Base-by-base conservation (phyloP, 2,329 filamentous ascomycete species). In the Fusarium sp. region DNA sequence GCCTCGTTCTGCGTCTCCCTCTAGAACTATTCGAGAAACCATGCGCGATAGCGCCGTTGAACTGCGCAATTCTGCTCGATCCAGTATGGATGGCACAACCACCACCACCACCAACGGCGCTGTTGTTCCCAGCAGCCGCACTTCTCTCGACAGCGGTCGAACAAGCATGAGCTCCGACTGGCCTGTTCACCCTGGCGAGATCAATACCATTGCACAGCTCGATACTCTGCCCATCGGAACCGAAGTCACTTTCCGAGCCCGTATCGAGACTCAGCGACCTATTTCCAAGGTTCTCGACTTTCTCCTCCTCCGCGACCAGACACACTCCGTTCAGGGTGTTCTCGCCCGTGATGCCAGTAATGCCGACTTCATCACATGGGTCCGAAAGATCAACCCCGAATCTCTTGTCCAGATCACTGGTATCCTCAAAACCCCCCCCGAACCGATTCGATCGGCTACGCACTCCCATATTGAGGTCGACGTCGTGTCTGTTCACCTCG, bases 241-340 rank as follows among this genome's bases (percentile, higher is more conserved):
- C 24, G 80, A 82, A 54, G 81, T 85, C 54, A 83, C 81, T 58
- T 84, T 85, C 67, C 79, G 83, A 62, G 83, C 82, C 41, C 81
- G 82, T 51, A 83, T 83, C 44, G 78, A 82, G 71, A 93, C 95
- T 63, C 87, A 96, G 65, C 91, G 95, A 51, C 92, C 92, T 75
- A 88, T 97, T 84, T 95, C 94, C 79, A 88, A 93, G 75, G 92
- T 93, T 74, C 86, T 97, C 38, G 93, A 94, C 77, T 97, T 97
- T 81, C 85, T 97, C 47, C 89, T 97, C 65, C 92, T 97, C 79
- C 91, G 95, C 61, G 94, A 97, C 82, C 92, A 95, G 82, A 91
- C 93, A 18, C 87, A 89, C 73, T 96, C 94, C 30, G 90, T 97
- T 57, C 95, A 98, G 81, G 95, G 94, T 70, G 93, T 97, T 6